Evolutionary conservation across 805 yeast genomes (phyloP).

Genomic region (Schwanniomyces yamadae): DNA sequence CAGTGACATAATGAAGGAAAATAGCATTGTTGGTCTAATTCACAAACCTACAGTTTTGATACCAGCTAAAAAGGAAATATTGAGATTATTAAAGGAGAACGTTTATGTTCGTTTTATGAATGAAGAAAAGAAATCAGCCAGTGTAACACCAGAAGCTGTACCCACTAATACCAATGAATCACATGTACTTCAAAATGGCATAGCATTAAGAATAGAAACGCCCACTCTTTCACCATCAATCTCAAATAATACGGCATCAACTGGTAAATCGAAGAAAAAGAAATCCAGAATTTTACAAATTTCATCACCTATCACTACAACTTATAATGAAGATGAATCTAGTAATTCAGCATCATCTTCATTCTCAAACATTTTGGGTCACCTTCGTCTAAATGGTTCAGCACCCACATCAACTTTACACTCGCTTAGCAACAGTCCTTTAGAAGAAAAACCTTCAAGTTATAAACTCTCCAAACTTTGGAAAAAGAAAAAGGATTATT

Average conservation of each 20-base stretch:
- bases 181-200: not conserved
- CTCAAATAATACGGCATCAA: no score
- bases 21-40: constrained; percentile 12
- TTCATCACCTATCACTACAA: not conserved
- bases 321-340: constrained; percentile 1
- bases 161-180: not conserved
- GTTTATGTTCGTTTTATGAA: constrained; percentile 23
- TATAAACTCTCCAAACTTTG: constrained; percentile 8
- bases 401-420: not conserved
- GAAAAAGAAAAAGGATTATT: constrained; percentile 5
- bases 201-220: not conserved
- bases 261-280: not conserved
- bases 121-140: not conserved
- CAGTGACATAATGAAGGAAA: constrained; percentile 20
- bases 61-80: constrained; percentile 30
- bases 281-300: not conserved
- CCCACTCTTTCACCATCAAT: not conserved
- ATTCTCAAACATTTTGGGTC: constrained; percentile 14
- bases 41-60: constrained; percentile 27
- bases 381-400: constrained; percentile 10
- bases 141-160: not conserved
- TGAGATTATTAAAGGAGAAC: constrained; percentile 35
- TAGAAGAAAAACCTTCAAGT: not conserved
- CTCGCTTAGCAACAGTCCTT: constrained; percentile 2
- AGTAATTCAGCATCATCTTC: constrained; percentile 8